Evolutionary conservation across 106 monocot genomes (phyloP).

Genomic region (Allium sativum): DNA sequence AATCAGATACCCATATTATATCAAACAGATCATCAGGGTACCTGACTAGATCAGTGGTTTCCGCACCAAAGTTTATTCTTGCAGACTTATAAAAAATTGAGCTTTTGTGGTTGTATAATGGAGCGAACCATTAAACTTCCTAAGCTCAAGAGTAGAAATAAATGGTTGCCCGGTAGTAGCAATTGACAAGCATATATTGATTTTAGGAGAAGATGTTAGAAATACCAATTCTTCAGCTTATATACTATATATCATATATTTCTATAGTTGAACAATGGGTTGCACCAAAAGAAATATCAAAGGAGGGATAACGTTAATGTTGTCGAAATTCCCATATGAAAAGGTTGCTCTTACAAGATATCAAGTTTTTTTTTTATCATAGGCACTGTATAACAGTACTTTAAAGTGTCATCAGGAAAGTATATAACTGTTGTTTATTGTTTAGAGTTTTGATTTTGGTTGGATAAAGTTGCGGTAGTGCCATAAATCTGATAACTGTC

Average conservation of each 20-base stretch:
- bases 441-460: constrained; percentile 17
- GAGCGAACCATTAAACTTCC: constrained; percentile 86
- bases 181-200: constrained; percentile 80
- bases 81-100: constrained; percentile 73
- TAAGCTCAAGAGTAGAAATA: constrained; percentile 93
- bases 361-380: constrained; percentile 58
- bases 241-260: constrained; percentile 57
- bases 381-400: constrained; percentile 71
- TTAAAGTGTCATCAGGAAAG: constrained; percentile 68
- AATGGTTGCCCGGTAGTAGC: constrained; percentile 85
- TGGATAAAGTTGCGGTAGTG: constrained; percentile 33
- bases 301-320: constrained; percentile 74
- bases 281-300: constrained; percentile 77
- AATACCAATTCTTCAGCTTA: constrained; percentile 56
- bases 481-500: constrained; percentile 47
- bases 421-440: constrained; percentile 59
- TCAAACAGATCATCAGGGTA: constrained; percentile 98
- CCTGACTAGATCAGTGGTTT: constrained; percentile 74
- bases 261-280: constrained; percentile 79
- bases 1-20: constrained; percentile 92
- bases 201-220: constrained; percentile 55
- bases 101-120: constrained; percentile 64
- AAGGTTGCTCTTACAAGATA: constrained; percentile 83
- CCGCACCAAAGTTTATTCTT: constrained; percentile 96
- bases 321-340: constrained; percentile 86